Base-by-base conservation (phyloP, 306 rosid genomes). In the Sicyos edulis region DNA sequence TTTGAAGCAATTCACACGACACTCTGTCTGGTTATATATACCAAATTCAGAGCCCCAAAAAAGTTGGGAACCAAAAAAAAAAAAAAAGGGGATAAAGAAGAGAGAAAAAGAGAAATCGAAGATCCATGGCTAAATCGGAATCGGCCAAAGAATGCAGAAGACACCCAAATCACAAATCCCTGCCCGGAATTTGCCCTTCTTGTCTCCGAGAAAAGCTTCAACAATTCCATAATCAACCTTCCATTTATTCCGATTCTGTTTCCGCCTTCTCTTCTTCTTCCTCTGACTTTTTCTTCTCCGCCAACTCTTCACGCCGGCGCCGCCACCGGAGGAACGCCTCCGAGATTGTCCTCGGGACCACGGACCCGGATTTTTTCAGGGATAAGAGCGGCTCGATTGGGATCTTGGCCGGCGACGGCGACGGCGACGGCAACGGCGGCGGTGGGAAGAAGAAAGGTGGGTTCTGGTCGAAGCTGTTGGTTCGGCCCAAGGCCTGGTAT, bases 381-480 rank as follows among this genome's bases (percentile, higher is more conserved):
- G 44, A 68, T 4, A 49, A 22, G 40, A 49, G 44, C 17, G 56
- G 54, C 4, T 66, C 71, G 6, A 66, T 66, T 45, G 17, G 54
- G 54, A 16, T 65, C 49, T 47, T 21, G 10, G 17, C 53, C 16
- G 32, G 7, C 10, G 22, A 5, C n/a, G 13, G 21, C 24, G 4
- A 1, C 7, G 70, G 10, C 5, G 54, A 4, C 16, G 32, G 7
- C 10, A 14, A 5, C n/a, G 13, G 21, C 24, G 4, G 10, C 5
- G 54, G 19, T 19, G 54, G 19, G n/a, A 68, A 68, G 42, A 68
- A 68, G 44, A 68, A 68, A 49, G 22, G 10, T 68, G 72, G 72
- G 56, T 68, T 68, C 22, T 68, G 72, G 72, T 45, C 72, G 1
- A 68, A 10, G 21, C 49, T 68, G 40, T 22, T 68, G 21, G 8